Evolutionary conservation across 768 basidiomycete genomes (phyloP).

Genomic region (Boletus reticulatus): DNA sequence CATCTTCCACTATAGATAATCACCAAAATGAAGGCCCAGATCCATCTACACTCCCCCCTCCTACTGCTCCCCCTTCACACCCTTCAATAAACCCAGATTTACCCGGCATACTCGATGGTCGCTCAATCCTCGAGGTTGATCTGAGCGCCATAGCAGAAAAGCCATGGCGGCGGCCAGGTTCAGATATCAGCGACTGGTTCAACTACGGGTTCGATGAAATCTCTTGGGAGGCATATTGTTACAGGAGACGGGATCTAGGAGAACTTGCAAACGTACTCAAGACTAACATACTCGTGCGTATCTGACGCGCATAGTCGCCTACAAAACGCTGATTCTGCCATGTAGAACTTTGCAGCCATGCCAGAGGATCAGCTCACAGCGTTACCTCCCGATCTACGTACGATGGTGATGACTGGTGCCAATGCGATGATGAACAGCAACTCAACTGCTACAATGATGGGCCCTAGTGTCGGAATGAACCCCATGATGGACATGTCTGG

Average conservation of each 20-base stretch:
- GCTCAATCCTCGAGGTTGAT: slow-evolving; percentile 84
- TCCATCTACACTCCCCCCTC: slow-evolving; percentile 61
- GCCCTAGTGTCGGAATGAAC: slow-evolving; percentile 45
- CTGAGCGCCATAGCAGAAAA: slow-evolving; percentile 72
- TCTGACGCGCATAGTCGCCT: not conserved
- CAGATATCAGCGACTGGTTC: slow-evolving; percentile 96
- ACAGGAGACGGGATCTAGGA: slow-evolving; percentile 76
- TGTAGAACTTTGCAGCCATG: slow-evolving; percentile 78
- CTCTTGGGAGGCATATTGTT: slow-evolving; percentile 91
- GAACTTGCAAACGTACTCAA: slow-evolving; percentile 80
- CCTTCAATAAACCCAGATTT: slow-evolving; percentile 70
- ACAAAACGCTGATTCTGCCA: slow-evolving; percentile 2
- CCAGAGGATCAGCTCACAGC: slow-evolving; percentile 76
- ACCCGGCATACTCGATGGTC: slow-evolving; percentile 67
- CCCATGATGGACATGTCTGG: slow-evolving; percentile 82
- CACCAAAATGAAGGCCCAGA: slow-evolving; percentile 54
- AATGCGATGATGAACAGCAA: slow-evolving; percentile 73
- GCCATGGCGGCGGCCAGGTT: slow-evolving; percentile 88
- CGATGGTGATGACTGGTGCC: slow-evolving; percentile 85
- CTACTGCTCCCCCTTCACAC: slow-evolving; percentile 73
- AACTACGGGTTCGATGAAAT: slow-evolving; percentile 99
- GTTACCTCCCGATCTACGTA: slow-evolving; percentile 77
- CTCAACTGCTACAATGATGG: slow-evolving; percentile 56
- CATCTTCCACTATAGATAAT: slow-evolving; percentile 17
- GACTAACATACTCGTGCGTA: slow-evolving; percentile 74